phyloP scores from a whole-genome alignment of 169 alveolate species.

The Sarcocystis neurona region DNA sequence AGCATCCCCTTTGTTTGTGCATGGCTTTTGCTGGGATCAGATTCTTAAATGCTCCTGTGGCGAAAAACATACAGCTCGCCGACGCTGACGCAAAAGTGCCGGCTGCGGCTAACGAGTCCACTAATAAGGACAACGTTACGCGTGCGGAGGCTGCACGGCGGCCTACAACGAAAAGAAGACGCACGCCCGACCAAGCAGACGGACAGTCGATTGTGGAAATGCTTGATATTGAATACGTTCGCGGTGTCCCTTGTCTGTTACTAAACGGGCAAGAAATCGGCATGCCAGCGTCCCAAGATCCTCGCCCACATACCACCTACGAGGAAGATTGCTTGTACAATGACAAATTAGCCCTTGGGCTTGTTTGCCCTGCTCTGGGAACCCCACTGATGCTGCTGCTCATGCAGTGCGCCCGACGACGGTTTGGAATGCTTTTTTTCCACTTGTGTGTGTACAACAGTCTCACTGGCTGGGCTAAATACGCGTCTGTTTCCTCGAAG shows the following conservation, averaged over 20 bases:
- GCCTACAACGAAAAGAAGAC: not conserved
- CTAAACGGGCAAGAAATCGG: conserved; percentile 5
- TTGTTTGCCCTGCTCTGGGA: not conserved
- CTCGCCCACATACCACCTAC: conserved; percentile 2
- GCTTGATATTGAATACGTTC: conserved; percentile 25
- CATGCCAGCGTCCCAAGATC: not conserved
- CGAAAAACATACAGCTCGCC: not conserved
- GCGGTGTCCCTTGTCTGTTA: conserved; percentile 11
- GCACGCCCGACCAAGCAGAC: conserved; percentile 17
- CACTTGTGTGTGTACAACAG: conserved; percentile 24
- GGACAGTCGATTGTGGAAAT: not conserved
- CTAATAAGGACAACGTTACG: not conserved
- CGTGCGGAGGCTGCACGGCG: conserved; percentile 14
- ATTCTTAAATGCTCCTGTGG: too few species aligned
- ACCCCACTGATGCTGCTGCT: not conserved
- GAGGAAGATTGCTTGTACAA: conserved; percentile 26
- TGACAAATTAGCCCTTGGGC: not conserved
- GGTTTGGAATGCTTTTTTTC: conserved; percentile 27
- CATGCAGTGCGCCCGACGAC: conserved; percentile 24
- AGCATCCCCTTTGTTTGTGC: conserved; percentile 24
- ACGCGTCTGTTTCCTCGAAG: conserved; percentile 10
- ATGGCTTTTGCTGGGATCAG: conserved; percentile 12
- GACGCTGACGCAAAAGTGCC: not conserved
- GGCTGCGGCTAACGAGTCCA: not conserved
- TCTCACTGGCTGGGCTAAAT: conserved; percentile 29